These are phyloP conservation scores for Suhomyces taliae DNA, from an alignment of 1,139 yeast genomes.

Conservation along the genomic window DNA sequence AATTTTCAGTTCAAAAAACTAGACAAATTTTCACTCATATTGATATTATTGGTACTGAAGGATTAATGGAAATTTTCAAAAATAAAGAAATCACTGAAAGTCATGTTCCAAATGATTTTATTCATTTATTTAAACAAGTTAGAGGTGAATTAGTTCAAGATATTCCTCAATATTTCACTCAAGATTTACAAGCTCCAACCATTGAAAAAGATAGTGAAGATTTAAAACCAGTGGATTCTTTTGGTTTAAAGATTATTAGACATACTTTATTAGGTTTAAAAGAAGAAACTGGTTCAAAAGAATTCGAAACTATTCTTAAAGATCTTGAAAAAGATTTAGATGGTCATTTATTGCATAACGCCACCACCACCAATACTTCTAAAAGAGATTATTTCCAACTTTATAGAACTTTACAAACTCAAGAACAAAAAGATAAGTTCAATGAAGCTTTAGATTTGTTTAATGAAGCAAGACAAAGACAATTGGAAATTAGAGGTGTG, in stretches of 20 bases:
- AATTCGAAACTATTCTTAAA: constrained; percentile 34
- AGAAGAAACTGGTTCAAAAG: constrained; percentile 21
- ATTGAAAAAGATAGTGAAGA: constrained; percentile 55
- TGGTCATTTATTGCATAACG: constrained; percentile 22
- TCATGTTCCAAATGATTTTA: constrained; percentile 39
- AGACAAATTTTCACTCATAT: constrained; percentile 56
- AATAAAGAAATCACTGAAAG: constrained; percentile 23
- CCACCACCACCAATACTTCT: constrained; percentile 19
- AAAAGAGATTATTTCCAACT: constrained; percentile 66
- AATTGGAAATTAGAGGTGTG: constrained; percentile 73
- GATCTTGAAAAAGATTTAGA: constrained; percentile 30
- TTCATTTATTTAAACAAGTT: constrained; percentile 30
- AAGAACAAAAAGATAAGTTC: constrained; percentile 56
- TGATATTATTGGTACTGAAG: constrained; percentile 70
- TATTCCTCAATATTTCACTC: constrained; percentile 31
- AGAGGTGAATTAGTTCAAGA: constrained; percentile 15
- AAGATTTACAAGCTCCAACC: constrained; percentile 28
- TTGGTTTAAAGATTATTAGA: constrained; percentile 78
- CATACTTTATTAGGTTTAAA: constrained; percentile 72
- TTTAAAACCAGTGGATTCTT: constrained; percentile 70
- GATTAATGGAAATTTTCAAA: constrained; percentile 45
- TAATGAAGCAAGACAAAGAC: constrained; percentile 73
- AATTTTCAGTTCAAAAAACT: constrained; percentile 21
- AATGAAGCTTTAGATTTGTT: constrained; percentile 65
- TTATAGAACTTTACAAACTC: constrained; percentile 49